Evolutionary conservation across 2,329 filamentous ascomycete species (phyloP).

Genomic region (Aschersonia sp.): DNA sequence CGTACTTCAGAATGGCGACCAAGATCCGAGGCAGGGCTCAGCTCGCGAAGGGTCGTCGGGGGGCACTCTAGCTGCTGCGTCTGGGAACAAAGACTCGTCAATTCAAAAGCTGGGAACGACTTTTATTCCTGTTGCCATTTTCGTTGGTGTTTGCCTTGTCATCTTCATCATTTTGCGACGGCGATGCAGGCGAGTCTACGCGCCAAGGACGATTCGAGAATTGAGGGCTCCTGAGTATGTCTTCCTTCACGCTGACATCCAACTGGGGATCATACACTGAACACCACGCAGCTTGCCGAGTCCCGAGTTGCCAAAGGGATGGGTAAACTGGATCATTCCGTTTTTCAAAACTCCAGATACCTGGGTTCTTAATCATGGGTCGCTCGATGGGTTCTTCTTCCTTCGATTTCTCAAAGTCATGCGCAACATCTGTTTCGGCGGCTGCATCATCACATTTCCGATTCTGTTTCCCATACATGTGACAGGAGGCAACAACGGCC

Average conservation of each 20-base stretch:
- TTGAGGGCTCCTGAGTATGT: conserved; percentile 28
- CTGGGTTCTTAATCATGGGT: conserved; percentile 78
- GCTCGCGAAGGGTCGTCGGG: conserved; percentile 17
- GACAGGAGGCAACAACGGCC: conserved; percentile 53
- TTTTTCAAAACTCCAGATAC: conserved; percentile 60
- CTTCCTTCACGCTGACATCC: neutral
- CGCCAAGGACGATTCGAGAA: conserved; percentile 34
- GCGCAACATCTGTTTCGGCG: conserved; percentile 72
- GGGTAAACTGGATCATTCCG: conserved; percentile 51
- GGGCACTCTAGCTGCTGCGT: conserved; percentile 19
- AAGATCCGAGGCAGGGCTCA: conserved; percentile 20
- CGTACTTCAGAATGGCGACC: conserved; percentile 1
- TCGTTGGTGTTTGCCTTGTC: conserved; percentile 31
- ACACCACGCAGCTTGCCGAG: conserved; percentile 35
- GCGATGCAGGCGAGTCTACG: conserved; percentile 37
- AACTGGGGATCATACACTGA: neutral
- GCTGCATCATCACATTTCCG: conserved; percentile 74
- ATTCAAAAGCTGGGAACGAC: conserved; percentile 28
- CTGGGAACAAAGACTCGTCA: conserved; percentile 19
- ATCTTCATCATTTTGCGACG: conserved; percentile 34
- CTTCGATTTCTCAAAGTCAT: conserved; percentile 57
- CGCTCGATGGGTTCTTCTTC: conserved; percentile 82
- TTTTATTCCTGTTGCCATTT: conserved; percentile 37
- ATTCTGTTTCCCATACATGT: conserved; percentile 75
- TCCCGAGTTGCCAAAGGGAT: conserved; percentile 41